Conservation (phyloP, 495 filamentous ascomycete genomes). For the Aspergillus affinis region DNA sequence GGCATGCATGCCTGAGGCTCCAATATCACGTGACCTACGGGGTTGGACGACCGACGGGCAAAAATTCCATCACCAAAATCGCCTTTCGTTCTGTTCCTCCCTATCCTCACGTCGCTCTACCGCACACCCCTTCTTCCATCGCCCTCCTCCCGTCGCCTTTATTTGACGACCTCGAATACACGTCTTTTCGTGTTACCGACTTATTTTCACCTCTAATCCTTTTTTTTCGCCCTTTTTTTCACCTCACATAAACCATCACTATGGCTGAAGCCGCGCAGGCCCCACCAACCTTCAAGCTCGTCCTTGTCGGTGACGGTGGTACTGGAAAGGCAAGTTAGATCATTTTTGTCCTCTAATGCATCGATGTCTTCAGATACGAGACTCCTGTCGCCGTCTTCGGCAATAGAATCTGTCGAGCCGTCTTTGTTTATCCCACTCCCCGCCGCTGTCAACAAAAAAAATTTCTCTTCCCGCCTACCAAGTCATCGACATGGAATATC, state of each 20-base stretch:
- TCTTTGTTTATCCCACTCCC: slow-evolving; percentile 20
- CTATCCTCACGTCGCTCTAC: slow-evolving; percentile 21
- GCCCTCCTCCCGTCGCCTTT: slow-evolving; percentile 24
- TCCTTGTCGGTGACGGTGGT: slow-evolving; percentile 99
- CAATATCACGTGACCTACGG: slow-evolving; percentile 38
- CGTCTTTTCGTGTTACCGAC: slow-evolving; percentile 2
- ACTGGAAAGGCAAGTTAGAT: slow-evolving; percentile 87
- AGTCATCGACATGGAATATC: slow-evolving; percentile 18
- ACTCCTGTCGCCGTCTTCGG: slow-evolving; percentile 26
- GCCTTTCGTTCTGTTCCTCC: slow-evolving; percentile 28
- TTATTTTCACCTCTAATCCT: slow-evolving; percentile 7
- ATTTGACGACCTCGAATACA: slow-evolving; percentile 16
- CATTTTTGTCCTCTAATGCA: background rate
- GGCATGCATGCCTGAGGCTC: slow-evolving; percentile 28
- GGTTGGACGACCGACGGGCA: slow-evolving; percentile 36
- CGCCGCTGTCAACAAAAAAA: slow-evolving; percentile 33
- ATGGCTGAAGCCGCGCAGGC: slow-evolving; percentile 56
- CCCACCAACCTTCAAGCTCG: slow-evolving; percentile 94
- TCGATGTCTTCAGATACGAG: background rate
- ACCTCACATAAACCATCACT: slow-evolving; percentile 39
- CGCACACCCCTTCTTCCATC: slow-evolving; percentile 15
- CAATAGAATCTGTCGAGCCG: slow-evolving; percentile 20
- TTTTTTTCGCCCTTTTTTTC: slow-evolving; percentile 12
- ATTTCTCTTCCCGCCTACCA: slow-evolving; percentile 1
- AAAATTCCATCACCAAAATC: slow-evolving; percentile 47